A percentile compares a stretch with the other conserved stretches of the same genome.
Conservation (phyloP, 768 basidiomycete species). For the Dioszegia aurantiaca region DNA sequence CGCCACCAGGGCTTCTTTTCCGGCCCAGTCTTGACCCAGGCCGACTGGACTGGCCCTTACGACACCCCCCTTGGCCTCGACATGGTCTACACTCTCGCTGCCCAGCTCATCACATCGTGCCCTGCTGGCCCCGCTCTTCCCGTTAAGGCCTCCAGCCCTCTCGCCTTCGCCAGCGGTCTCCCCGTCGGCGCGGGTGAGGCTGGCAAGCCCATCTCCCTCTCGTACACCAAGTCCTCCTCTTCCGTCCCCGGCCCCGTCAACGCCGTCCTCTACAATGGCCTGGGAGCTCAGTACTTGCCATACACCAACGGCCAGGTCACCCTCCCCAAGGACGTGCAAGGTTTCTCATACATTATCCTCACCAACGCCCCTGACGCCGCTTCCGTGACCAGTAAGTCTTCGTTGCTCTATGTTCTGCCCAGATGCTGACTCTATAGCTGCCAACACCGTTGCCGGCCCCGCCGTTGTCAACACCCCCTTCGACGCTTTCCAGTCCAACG, state of each 20-base stretch:
- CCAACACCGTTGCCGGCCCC: conserved; percentile 62
- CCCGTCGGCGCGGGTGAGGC: conserved; percentile 26
- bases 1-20: conserved; percentile 60
- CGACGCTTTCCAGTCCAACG: conserved; percentile 26
- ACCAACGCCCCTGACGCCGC: conserved; percentile 28
- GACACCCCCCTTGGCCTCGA: conserved; percentile 57
- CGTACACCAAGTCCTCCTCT: conserved; percentile 48
- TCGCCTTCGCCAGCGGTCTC: conserved; percentile 38
- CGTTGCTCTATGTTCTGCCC: not conserved
- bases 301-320: conserved; percentile 30
- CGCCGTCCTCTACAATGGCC: conserved; percentile 40
- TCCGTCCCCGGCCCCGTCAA: conserved; percentile 30
- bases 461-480: conserved; percentile 53
- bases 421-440: conserved; percentile 43
- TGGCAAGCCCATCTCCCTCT: conserved; percentile 57
- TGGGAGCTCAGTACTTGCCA: conserved; percentile 25
- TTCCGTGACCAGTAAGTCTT: conserved; percentile 33
- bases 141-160: conserved; percentile 58
- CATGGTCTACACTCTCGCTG: conserved; percentile 58
- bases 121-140: conserved; percentile 60
- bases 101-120: conserved; percentile 59
- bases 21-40: conserved; percentile 10
- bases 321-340: conserved; percentile 36
- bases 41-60: conserved; percentile 52
- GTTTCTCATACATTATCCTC: conserved; percentile 37